Evolutionary conservation across 352 stramenopile genomes (phyloP).

Genomic region (Aphanomyces euteiches): DNA sequence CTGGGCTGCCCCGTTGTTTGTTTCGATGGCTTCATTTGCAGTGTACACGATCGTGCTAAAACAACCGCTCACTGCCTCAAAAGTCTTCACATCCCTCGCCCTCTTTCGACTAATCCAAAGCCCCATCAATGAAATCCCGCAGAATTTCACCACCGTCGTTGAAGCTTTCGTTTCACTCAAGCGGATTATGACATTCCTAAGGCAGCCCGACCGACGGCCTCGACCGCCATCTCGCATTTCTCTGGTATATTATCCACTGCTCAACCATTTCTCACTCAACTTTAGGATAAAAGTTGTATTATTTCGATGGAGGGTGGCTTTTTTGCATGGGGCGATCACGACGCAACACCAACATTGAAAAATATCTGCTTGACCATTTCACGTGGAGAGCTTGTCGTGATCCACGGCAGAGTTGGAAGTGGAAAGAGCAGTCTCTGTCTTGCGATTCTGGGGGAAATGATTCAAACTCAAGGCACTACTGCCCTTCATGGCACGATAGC

Average conservation of each 20-base stretch:
- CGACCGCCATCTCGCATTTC: not conserved
- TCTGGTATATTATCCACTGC: not conserved
- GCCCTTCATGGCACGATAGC: slow-evolving; percentile 44
- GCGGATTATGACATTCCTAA: slow-evolving; percentile 44
- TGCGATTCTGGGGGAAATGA: slow-evolving; percentile 48
- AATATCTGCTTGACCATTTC: slow-evolving; percentile 34
- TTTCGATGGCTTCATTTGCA: slow-evolving; percentile 50
- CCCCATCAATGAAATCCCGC: slow-evolving; percentile 40
- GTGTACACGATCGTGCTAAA: slow-evolving; percentile 44
- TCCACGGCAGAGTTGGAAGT: slow-evolving; percentile 47
- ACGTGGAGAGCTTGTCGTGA: slow-evolving; percentile 48
- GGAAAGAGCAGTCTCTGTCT: slow-evolving; percentile 62
- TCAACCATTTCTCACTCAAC: not conserved
- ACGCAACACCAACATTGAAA: not conserved
- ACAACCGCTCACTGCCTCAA: slow-evolving; percentile 44
- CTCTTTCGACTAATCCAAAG: slow-evolving; percentile 51
- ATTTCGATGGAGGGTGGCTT: slow-evolving; percentile 13
- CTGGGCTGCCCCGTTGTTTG: slow-evolving; percentile 44
- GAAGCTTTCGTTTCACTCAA: slow-evolving; percentile 42
- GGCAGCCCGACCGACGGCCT: not conserved
- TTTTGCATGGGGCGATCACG: slow-evolving; percentile 15
- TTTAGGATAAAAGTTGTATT: not conserved
- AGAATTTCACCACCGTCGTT: slow-evolving; percentile 40
- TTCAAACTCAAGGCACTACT: slow-evolving; percentile 41
- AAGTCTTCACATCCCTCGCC: slow-evolving; percentile 61